Conservation (phyloP, 108 stramenopile genomes). For the Hondaea fermentalgiana region DNA sequence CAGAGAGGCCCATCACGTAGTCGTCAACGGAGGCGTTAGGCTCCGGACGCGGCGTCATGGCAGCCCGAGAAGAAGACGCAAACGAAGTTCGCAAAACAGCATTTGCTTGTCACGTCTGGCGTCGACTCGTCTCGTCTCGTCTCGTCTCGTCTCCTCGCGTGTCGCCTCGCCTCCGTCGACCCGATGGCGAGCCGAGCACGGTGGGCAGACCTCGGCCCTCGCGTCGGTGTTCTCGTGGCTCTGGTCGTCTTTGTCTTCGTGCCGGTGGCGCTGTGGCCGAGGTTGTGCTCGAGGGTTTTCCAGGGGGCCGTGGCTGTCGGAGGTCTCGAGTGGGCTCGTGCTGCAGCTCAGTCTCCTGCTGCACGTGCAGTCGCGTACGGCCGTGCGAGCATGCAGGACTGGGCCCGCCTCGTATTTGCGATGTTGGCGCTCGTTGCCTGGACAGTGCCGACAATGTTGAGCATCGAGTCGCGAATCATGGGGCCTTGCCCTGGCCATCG, state of each 20-base stretch:
- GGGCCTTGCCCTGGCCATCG: neutral
- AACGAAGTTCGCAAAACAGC: neutral
- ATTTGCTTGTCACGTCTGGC: neutral
- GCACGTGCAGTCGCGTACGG: neutral
- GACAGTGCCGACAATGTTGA: neutral
- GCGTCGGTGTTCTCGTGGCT: neutral
- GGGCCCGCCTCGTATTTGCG: neutral
- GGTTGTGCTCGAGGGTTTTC: neutral
- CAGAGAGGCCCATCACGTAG: neutral
- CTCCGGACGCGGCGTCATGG: neutral
- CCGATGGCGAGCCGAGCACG: neutral
- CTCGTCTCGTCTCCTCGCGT: too few species aligned
- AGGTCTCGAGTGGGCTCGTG: neutral
- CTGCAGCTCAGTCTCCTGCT: neutral
- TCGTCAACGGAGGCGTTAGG: neutral
- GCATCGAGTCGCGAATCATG: neutral
- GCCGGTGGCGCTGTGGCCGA: neutral
- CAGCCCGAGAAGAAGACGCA: neutral
- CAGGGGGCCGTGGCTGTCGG: neutral
- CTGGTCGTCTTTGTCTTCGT: neutral
- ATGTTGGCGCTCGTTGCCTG: neutral
- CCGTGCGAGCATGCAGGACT: neutral
- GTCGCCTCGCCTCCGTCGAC: too few species aligned
- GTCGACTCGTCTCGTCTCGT: too few species aligned
- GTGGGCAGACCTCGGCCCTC: neutral